These are phyloP conservation scores for Vigna hirtella DNA, from an alignment of 306 rosid genomes.

Conservation along the genomic window DNA sequence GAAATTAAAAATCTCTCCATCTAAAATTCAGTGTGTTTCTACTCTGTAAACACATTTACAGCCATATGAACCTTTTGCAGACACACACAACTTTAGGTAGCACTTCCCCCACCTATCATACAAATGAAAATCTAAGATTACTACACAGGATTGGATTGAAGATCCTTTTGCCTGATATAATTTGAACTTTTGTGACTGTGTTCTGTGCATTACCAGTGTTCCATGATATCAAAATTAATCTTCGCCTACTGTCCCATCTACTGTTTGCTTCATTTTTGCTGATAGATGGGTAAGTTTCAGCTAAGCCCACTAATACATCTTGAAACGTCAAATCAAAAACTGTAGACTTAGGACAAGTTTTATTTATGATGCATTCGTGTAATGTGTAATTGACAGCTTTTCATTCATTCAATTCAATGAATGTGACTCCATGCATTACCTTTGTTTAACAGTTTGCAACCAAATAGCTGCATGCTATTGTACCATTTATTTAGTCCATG, in stretches of 20 bases:
- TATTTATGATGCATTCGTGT: conserved; percentile 28
- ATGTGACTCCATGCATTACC: not conserved
- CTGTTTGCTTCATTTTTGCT: conserved; percentile 39
- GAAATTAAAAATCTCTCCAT: too few relatives aligned
- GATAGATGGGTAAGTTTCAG: conserved; percentile 44
- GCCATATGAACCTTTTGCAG: conserved; percentile 22
- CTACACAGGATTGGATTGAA: conserved; percentile 45
- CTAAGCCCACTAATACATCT: conserved; percentile 22
- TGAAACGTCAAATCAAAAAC: conserved; percentile 30
- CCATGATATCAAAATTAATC: conserved; percentile 44
- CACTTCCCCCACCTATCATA: conserved; percentile 13
- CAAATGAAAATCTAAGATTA: conserved; percentile 40
- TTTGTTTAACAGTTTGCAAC: conserved; percentile 14
- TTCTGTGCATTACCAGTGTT: conserved; percentile 37
- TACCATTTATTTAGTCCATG: not conserved
- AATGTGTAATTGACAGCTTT: conserved; percentile 12
- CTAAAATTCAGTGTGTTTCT: not conserved
- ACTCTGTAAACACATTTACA: conserved; percentile 20
- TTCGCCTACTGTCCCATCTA: conserved; percentile 48
- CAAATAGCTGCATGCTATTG: not conserved
- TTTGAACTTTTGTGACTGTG: conserved; percentile 17
- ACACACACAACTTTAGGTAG: conserved; percentile 33
- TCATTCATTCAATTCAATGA: conserved; percentile 31
- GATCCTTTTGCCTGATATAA: conserved; percentile 29
- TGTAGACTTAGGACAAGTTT: conserved; percentile 9